Conservation (phyloP, 805 yeast species). For the Saccharomycopsis fibuligera region DNA sequence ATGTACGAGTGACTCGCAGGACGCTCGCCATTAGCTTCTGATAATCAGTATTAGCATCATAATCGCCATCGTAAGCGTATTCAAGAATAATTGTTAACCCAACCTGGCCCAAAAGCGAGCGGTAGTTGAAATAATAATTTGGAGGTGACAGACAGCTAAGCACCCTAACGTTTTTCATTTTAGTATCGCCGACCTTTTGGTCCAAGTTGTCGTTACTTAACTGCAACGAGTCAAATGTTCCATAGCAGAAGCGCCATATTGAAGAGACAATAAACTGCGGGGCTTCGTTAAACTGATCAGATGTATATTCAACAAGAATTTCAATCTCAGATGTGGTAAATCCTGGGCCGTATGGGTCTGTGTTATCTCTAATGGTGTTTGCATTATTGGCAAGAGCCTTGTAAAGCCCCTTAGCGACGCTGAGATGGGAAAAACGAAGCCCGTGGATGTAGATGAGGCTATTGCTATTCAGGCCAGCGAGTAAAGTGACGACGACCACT, state of each 20-base stretch:
- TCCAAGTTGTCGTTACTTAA: slow-evolving; percentile 3
- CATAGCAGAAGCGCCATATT: slow-evolving; percentile 41
- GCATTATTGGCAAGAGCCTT: slow-evolving; percentile 35
- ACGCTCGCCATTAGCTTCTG: slow-evolving; percentile 22
- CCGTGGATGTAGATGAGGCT: slow-evolving; percentile 21
- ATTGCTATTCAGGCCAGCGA: slow-evolving; percentile 2
- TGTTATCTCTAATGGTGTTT: slow-evolving; percentile 23
- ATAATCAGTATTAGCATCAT: slow-evolving; percentile 28
- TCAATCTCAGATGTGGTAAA: slow-evolving; percentile 45
- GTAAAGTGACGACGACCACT: not conserved
- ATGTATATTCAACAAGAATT: slow-evolving; percentile 40
- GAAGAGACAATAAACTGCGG: slow-evolving; percentile 43
- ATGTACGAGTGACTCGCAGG: slow-evolving; percentile 24
- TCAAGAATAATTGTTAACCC: slow-evolving; percentile 41
- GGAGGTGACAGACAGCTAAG: not conserved
- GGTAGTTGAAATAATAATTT: slow-evolving; percentile 38
- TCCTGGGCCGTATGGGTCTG: slow-evolving; percentile 26
- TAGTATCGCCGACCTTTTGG: not conserved
- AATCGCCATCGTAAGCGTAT: slow-evolving; percentile 37
- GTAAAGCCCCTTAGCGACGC: slow-evolving; percentile 49
- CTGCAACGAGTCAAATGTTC: slow-evolving; percentile 24
- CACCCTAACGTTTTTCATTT: not conserved
- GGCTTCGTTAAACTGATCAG: slow-evolving; percentile 38
- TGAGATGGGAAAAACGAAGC: slow-evolving; percentile 45
- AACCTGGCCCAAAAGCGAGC: slow-evolving; percentile 33